Conservation (phyloP, 805 yeast species). For the Danielia reshetovae region DNA sequence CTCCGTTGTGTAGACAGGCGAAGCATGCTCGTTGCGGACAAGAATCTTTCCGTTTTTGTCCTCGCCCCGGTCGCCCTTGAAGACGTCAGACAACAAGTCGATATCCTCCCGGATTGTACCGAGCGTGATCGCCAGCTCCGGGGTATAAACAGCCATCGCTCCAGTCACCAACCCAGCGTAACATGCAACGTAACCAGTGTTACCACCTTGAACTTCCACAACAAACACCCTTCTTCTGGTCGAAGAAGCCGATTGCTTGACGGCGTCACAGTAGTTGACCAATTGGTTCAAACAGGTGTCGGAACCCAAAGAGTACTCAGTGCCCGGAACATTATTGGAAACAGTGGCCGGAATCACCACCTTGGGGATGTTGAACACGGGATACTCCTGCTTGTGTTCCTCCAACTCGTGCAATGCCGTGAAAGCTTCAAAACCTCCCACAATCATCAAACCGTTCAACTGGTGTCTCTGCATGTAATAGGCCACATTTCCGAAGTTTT, state of each 20-base stretch:
- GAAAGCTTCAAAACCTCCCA: constrained; percentile 99
- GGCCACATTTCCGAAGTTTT: constrained; percentile 82
- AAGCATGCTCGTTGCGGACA: constrained; percentile 79
- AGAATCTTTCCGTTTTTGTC: constrained; percentile 81
- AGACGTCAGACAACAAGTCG: constrained; percentile 57
- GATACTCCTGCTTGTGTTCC: constrained; percentile 71
- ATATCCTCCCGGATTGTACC: constrained; percentile 17
- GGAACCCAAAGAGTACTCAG: constrained; percentile 91
- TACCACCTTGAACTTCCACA: constrained; percentile 97
- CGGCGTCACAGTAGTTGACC: constrained; percentile 89
- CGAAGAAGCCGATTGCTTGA: constrained; percentile 92
- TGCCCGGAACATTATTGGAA: constrained; percentile 98
- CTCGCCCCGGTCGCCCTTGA: constrained; percentile 71
- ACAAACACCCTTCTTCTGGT: constrained; percentile 92
- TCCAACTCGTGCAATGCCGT: constrained; percentile 77
- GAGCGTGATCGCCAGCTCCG: constrained; percentile 74
- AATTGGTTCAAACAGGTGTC: constrained; percentile 94
- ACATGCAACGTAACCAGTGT: constrained; percentile 90
- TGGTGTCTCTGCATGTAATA: constrained; percentile 85
- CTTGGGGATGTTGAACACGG: constrained; percentile 93
- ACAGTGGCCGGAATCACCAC: constrained; percentile 92
- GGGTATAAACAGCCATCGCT: constrained; percentile 86
- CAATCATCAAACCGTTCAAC: constrained; percentile 83
- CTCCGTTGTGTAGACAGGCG: constrained; percentile 76
- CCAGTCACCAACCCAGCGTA: constrained; percentile 83